Evolutionary conservation across 768 basidiomycete species (phyloP).

Genomic region (Gyrodon lividus): DNA sequence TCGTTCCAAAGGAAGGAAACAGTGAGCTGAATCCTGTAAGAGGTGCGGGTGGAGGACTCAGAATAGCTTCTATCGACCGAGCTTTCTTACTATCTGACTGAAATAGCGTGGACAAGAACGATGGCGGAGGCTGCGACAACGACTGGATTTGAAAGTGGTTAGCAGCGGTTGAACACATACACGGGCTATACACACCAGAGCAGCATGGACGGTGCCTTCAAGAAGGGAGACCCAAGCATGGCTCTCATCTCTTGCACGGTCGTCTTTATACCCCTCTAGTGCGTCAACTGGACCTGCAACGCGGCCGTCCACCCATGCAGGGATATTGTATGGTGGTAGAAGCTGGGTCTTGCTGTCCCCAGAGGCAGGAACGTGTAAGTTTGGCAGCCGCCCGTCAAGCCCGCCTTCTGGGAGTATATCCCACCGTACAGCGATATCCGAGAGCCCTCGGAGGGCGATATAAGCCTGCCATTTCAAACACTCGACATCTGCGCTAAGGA

Average conservation of each 20-base stretch:
- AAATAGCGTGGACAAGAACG: slow-evolving; percentile 43
- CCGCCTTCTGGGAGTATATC: slow-evolving; percentile 72
- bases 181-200: slow-evolving; percentile 49
- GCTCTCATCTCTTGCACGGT: slow-evolving; percentile 65
- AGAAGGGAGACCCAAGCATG: slow-evolving; percentile 81
- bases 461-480: slow-evolving; percentile 92
- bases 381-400: slow-evolving; percentile 66
- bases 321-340: slow-evolving; percentile 65
- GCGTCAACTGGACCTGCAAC: slow-evolving; percentile 41
- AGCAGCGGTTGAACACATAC: slow-evolving; percentile 2
- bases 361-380: slow-evolving; percentile 54
- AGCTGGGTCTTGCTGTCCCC: slow-evolving; percentile 44
- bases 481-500: slow-evolving; percentile 75
- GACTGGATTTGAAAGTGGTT: slow-evolving; percentile 34
- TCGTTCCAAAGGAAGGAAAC: slow-evolving; percentile 59
- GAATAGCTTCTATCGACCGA: slow-evolving; percentile 44
- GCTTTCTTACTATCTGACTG: slow-evolving; percentile 32
- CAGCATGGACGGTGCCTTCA: slow-evolving; percentile 74
- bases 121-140: slow-evolving; percentile 46
- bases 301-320: slow-evolving; percentile 66
- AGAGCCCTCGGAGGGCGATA: slow-evolving; percentile 55
- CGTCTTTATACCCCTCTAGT: slow-evolving; percentile 68
- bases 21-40: slow-evolving; percentile 66
- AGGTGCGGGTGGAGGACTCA: slow-evolving; percentile 68
- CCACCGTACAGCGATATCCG: slow-evolving; percentile 54